Percentiles rank a stretch among this genome's conserved stretches.
Evolutionary conservation across 805 yeast species (phyloP).

Genomic region (Starmerella bombicola): DNA sequence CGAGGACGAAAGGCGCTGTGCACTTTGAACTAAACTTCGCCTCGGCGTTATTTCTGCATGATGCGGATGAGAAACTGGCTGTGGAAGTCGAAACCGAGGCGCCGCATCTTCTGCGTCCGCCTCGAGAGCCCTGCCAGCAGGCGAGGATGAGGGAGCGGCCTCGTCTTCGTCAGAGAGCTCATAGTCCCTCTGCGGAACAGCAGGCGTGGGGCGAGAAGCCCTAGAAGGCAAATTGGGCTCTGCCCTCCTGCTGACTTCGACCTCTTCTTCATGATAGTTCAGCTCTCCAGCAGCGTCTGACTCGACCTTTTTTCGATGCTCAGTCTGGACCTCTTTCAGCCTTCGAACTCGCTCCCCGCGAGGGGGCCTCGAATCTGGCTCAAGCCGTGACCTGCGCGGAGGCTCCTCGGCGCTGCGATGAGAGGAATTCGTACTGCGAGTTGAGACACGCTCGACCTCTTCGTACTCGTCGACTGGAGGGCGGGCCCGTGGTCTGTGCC

Average conservation of each 20-base stretch:
- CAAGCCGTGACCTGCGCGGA: conserved; percentile 1
- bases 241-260: not conserved
- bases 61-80: conserved; percentile 6
- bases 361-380: conserved; percentile 7
- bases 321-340: conserved; percentile 19
- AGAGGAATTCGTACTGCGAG: not conserved
- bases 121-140: not conserved
- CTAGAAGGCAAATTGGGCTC: not conserved
- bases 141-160: not conserved
- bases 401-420: not conserved
- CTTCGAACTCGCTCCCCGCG: conserved; percentile 17
- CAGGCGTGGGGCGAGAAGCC: not conserved
- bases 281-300: conserved; percentile 1
- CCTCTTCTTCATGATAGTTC: conserved; percentile 2
- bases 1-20: conserved; percentile 7
- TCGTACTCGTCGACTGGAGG: conserved; percentile 2
- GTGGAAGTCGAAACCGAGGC: conserved; percentile 4
- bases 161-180: not conserved
- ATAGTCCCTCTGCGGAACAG: not conserved
- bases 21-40: conserved; percentile 15
- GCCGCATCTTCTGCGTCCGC: not conserved
- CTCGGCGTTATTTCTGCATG: too few relatives aligned
- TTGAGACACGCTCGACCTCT: not conserved
- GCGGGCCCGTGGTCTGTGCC: conserved; percentile 1
- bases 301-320: conserved; percentile 11